phyloP scores from a whole-genome alignment of 2,329 filamentous ascomycete species.

The Ceratocystis alfenasii region DNA sequence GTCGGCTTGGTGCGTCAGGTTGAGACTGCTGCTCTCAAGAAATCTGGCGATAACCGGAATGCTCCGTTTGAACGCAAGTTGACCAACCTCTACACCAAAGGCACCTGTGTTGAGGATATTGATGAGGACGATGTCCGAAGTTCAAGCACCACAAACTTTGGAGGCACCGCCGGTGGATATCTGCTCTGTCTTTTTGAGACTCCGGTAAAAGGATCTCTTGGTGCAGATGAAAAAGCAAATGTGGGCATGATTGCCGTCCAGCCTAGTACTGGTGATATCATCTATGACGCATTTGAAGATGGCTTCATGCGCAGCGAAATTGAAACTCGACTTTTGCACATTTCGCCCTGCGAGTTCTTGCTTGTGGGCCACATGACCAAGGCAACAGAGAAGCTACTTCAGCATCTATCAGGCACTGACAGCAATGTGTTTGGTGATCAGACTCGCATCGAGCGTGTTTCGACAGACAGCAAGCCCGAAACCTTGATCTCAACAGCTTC shows the following conservation, averaged over 20 bases:
- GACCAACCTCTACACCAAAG: conserved; percentile 95
- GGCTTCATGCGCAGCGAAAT: conserved; percentile 96
- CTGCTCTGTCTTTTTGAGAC: conserved; percentile 83
- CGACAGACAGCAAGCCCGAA: conserved; percentile 3
- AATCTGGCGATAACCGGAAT: conserved; percentile 86
- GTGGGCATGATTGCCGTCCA: conserved; percentile 90
- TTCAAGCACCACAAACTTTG: conserved; percentile 47
- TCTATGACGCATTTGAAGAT: conserved; percentile 92
- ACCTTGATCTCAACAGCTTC: conserved; percentile 31
- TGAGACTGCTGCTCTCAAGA: conserved; percentile 91
- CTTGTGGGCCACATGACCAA: conserved; percentile 84
- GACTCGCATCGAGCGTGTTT: conserved; percentile 68
- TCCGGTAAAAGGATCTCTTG: conserved; percentile 60
- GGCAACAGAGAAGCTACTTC: conserved; percentile 81
- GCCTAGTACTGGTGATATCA: conserved; percentile 86
- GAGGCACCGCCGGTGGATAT: conserved; percentile 60
- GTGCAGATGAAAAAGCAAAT: conserved; percentile 85
- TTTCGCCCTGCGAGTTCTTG: conserved; percentile 88
- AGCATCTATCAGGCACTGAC: conserved; percentile 77
- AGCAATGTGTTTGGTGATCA: conserved; percentile 88
- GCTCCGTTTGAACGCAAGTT: conserved; percentile 84
- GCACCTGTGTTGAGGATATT: conserved; percentile 89
- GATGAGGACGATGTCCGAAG: conserved; percentile 41
- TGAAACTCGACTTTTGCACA: conserved; percentile 87
- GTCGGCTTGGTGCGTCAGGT: conserved; percentile 90